Evolutionary conservation across 768 basidiomycete genomes (phyloP).

Genomic region (Suillus discolor): DNA sequence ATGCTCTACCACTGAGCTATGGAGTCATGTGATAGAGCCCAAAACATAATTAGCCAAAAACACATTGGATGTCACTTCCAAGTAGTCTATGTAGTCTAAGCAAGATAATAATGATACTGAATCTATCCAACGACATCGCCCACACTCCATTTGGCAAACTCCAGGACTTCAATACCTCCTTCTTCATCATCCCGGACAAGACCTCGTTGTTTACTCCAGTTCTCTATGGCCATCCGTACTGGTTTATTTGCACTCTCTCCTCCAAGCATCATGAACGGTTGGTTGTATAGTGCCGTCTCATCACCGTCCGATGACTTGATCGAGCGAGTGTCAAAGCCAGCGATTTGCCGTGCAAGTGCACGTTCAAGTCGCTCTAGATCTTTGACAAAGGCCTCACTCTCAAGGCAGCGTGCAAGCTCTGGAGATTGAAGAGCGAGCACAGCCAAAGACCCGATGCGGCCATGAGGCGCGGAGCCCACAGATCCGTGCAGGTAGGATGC

Average conservation of each 20-base stretch:
- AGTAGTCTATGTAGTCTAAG: neutral
- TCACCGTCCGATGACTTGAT: conserved; percentile 45
- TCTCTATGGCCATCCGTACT: conserved; percentile 38
- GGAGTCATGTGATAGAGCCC: conserved; percentile 17
- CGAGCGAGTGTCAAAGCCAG: conserved; percentile 72
- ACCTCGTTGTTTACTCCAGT: conserved; percentile 58
- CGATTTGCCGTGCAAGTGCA: conserved; percentile 81
- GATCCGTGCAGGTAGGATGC: conserved; percentile 66
- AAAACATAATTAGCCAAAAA: neutral
- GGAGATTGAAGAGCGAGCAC: conserved; percentile 55
- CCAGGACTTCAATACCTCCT: conserved; percentile 40
- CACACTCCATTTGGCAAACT: conserved; percentile 68
- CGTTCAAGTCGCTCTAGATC: conserved; percentile 69
- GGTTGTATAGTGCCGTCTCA: conserved; percentile 63
- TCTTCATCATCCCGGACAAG: conserved; percentile 37
- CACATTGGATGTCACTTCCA: neutral
- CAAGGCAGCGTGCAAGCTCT: conserved; percentile 44
- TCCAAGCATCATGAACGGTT: conserved; percentile 76
- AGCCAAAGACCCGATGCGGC: conserved; percentile 62
- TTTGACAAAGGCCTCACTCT: conserved; percentile 49
- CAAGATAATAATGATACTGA: neutral
- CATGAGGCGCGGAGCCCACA: conserved; percentile 47
- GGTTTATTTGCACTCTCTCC: conserved; percentile 44
- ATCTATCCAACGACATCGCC: conserved; percentile 41
- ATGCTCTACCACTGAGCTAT: conserved; percentile 57